Evolutionary conservation across 1,284 basidiomycete species (phyloP).

Genomic region (Boletellus deceptivus): DNA sequence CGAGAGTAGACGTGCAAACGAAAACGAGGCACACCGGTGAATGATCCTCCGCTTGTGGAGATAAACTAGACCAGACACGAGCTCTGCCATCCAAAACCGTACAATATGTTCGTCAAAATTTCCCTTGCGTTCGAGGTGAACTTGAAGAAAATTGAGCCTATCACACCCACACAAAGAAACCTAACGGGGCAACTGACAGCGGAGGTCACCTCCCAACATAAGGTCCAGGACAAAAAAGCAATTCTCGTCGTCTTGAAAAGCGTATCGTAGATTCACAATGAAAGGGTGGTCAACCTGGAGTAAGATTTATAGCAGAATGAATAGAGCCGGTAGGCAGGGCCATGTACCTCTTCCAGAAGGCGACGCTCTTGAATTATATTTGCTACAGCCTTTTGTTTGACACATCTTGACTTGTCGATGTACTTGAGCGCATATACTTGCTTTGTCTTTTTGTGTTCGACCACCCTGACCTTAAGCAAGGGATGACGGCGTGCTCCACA

Average conservation of each 20-base stretch:
- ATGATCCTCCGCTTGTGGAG: conserved; percentile 91
- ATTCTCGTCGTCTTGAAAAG: conserved; percentile 97
- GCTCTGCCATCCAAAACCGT: conserved; percentile 88
- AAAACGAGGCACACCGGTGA: conserved; percentile 70
- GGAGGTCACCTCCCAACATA: conserved; percentile 93
- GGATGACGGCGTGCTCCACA: not conserved
- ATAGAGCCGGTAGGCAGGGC: conserved; percentile 10
- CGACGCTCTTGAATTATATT: conserved; percentile 94
- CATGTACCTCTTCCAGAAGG: conserved; percentile 80
- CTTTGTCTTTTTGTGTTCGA: conserved; percentile 93
- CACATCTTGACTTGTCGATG: conserved; percentile 92
- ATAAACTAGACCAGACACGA: conserved; percentile 84
- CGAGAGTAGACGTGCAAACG: conserved; percentile 9
- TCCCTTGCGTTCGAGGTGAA: conserved; percentile 85
- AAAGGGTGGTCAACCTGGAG: conserved; percentile 90
- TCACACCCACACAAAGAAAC: conserved; percentile 3
- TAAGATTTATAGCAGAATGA: conserved; percentile 21
- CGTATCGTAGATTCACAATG: conserved; percentile 92
- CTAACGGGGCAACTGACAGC: conserved; percentile 60
- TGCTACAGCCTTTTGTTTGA: conserved; percentile 89
- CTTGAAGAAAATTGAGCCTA: conserved; percentile 40
- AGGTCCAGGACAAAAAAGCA: conserved; percentile 97
- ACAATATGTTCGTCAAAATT: conserved; percentile 80
- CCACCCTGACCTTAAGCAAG: conserved; percentile 69
- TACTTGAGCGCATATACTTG: conserved; percentile 96